Conservation (phyloP, 2,329 filamentous ascomycete genomes). For the Zasmidium cellare region DNA sequence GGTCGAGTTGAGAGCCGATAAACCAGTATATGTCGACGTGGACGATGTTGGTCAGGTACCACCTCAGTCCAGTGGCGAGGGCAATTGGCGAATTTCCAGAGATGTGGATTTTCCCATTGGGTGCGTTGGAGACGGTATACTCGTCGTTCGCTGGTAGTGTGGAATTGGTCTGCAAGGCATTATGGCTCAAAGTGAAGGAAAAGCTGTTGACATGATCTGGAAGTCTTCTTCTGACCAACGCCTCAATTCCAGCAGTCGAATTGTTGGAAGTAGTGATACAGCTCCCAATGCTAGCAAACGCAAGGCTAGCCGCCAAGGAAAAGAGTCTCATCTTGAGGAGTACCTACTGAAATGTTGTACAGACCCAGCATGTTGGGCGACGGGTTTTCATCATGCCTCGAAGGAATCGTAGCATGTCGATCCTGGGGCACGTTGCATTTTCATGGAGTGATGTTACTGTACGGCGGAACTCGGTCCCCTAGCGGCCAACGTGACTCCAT, state of each 20-base stretch:
- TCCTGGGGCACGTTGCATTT: not conserved
- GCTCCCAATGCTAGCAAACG: not conserved
- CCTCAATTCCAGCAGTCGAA: constrained; percentile 8
- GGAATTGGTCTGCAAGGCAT: not conserved
- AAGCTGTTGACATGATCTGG: constrained; percentile 9
- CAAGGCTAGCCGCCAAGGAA: not conserved
- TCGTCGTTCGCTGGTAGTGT: constrained; percentile 11
- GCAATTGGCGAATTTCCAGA: constrained; percentile 20
- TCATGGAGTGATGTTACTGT: not conserved
- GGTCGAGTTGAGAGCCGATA: constrained; percentile 44
- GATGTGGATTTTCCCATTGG: constrained; percentile 22
- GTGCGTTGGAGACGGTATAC: constrained; percentile 21
- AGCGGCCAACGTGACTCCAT: not conserved
- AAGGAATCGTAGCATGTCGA: not conserved
- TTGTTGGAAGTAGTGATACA: not conserved
- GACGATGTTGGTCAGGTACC: constrained; percentile 43
- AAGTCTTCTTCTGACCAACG: constrained; percentile 9
- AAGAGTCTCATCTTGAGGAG: not conserved
- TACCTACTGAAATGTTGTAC: not conserved
- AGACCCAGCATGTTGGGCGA: not conserved
- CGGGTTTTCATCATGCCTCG: too few relatives aligned
- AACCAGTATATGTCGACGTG: constrained; percentile 52
- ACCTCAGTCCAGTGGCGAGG: constrained; percentile 38
- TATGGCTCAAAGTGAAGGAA: constrained; percentile 1
- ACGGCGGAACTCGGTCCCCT: not conserved